phyloP scores from a whole-genome alignment of 345 rosid species.

The Heritiera fomes region DNA sequence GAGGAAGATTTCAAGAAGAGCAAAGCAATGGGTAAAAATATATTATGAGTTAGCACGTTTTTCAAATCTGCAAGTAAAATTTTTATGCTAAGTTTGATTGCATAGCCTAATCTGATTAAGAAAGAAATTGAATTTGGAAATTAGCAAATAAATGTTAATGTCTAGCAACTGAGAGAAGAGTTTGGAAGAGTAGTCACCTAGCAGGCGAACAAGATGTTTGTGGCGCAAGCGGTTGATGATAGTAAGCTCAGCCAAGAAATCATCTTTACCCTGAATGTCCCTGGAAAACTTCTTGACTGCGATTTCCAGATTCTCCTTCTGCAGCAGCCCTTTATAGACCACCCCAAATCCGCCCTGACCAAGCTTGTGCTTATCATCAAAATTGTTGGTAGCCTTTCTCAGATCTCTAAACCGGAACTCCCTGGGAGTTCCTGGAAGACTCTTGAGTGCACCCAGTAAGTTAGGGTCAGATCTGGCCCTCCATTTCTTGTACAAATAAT shows the following conservation, averaged over 20 bases:
- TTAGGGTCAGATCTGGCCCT: slow-evolving; percentile 33
- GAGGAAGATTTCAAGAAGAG: neutral
- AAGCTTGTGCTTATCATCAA: slow-evolving; percentile 49
- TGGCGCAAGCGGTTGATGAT: slow-evolving; percentile 65
- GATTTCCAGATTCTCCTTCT: slow-evolving; percentile 40
- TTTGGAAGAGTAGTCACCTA: slow-evolving; percentile 34
- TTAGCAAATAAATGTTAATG: neutral
- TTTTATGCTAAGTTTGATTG: neutral
- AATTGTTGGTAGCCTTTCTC: slow-evolving; percentile 61
- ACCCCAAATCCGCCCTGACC: slow-evolving; percentile 64
- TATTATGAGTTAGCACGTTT: neutral
- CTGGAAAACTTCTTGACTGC: slow-evolving; percentile 59
- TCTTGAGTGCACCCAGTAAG: slow-evolving; percentile 46
- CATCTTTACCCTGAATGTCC: slow-evolving; percentile 46
- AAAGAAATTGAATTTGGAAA: neutral
- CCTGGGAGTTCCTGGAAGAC: slow-evolving; percentile 51
- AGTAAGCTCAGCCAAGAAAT: slow-evolving; percentile 60
- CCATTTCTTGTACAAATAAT: slow-evolving; percentile 27
- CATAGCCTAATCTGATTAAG: neutral
- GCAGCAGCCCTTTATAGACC: slow-evolving; percentile 51
- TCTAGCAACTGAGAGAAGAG: neutral
- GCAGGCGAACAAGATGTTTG: slow-evolving; percentile 53
- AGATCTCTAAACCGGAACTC: slow-evolving; percentile 50
- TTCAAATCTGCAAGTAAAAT: neutral
- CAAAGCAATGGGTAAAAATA: neutral